Base-by-base conservation (phyloP, 1,139 yeast genomes). In the Starmera stellimalicola region DNA sequence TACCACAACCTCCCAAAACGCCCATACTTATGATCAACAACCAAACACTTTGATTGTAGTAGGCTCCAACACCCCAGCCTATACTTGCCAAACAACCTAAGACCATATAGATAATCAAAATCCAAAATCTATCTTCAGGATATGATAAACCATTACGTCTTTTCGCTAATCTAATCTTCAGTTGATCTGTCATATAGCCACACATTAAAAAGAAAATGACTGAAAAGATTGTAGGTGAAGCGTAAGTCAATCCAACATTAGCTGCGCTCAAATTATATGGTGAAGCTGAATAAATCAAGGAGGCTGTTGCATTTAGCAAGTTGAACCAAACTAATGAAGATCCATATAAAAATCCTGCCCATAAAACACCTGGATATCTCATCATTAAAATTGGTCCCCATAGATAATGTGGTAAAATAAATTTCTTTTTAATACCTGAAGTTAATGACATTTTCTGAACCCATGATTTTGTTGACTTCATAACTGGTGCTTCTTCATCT, bases 331-430 rank as follows among this genome's bases (percentile, higher is more conserved):
- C 64, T 23, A 77, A 65, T 33, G 78, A 77, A 14, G 75, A 62
- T 4, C 85, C 87, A 47, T 77, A 77, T 18, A 72, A 55, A 36
- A 74, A 51, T 2, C 84, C 84, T 33, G 74, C 68, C 72, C 77
- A 77, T 15, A 75, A 44, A 15, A 77, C 68, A 9, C 71, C 65
- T 6, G 87, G 85, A 46, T 75, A 73, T 26, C 41, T 52, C 6
- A 62, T 46, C 48, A 63, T 54, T 44, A 63, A 51, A 36, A 60
- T 52, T 4, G 77, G 77, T 35, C 60, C 60, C n/a, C 52, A 33
- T 38, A 60, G 43, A 39, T 55, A 58, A 33, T 58, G 59, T 32
- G 44, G 45, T 9, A 61, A 37, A 18, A 59, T 43, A 37, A 57
- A 56, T 30, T 52, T 52, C 24, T 53, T 44, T 32, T 44, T 48